phyloP scores from a whole-genome alignment of 169 alveolate species.

The Perkinsus olseni region DNA sequence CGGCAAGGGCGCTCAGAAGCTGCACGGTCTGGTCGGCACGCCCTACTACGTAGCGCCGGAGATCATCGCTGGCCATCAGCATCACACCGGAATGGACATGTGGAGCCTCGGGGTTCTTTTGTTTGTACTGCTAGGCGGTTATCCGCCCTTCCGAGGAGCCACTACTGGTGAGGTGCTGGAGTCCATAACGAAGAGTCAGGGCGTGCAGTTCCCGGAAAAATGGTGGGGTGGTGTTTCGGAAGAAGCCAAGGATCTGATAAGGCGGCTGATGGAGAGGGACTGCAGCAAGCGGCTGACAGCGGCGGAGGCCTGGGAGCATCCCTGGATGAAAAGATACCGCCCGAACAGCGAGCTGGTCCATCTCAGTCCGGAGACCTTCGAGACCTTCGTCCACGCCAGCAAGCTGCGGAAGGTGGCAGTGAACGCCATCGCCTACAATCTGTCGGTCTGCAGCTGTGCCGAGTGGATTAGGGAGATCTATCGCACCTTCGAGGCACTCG shows the following conservation, averaged over 20 bases:
- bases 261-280: conserved; percentile 41
- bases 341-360: not conserved
- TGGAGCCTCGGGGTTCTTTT: conserved; percentile 31
- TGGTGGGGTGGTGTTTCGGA: conserved; percentile 51
- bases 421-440: conserved; percentile 44
- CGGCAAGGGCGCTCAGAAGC: not conserved
- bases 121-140: conserved; percentile 30
- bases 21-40: conserved; percentile 36
- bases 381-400: conserved; percentile 30
- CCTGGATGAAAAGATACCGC: conserved; percentile 40
- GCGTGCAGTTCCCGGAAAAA: conserved; percentile 49
- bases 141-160: conserved; percentile 47
- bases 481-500: conserved; percentile 46
- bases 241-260: conserved; percentile 57
- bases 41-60: conserved; percentile 35
- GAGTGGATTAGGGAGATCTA: conserved; percentile 44
- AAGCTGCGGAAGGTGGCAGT: conserved; percentile 46
- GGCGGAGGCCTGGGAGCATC: conserved; percentile 41
- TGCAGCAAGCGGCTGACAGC: conserved; percentile 51
- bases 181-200: conserved; percentile 38
- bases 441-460: conserved; percentile 29
- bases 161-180: conserved; percentile 46
- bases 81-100: conserved; percentile 32
- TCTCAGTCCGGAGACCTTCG: conserved; percentile 21
- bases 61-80: conserved; percentile 20